Conservation (phyloP, 371 early-diverging fungal species). For the Blastocladiella emersonii region DNA sequence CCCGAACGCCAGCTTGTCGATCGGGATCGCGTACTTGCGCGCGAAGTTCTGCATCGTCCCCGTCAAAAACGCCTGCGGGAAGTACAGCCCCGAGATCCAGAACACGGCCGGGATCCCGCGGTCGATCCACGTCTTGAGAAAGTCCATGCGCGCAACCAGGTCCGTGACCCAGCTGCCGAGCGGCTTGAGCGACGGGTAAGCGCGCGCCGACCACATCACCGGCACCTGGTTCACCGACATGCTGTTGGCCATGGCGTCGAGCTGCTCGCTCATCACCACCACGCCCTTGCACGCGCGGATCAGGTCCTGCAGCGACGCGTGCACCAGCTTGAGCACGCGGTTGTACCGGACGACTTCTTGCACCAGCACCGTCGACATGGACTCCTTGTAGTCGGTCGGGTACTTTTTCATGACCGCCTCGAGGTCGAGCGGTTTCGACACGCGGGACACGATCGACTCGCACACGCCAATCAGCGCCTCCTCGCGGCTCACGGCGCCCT, state of each 20-base stretch:
- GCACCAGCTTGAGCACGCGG: constrained; percentile 26
- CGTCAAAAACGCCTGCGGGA: constrained; percentile 44
- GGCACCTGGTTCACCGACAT: constrained; percentile 39
- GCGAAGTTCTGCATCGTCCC: constrained; percentile 34
- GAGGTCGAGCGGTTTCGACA: constrained; percentile 30
- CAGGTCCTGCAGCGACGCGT: constrained; percentile 28
- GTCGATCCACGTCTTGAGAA: constrained; percentile 38
- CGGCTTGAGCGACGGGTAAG: constrained; percentile 43
- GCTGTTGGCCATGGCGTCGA: constrained; percentile 34
- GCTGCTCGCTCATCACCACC: constrained; percentile 37
- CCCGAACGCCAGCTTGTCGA: constrained; percentile 32
- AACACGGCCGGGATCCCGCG: constrained; percentile 34
- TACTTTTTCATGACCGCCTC: constrained; percentile 27
- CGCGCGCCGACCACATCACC: constrained; percentile 28
- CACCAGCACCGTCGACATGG: constrained; percentile 39
- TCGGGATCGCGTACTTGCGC: constrained; percentile 34
- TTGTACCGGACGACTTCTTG: constrained; percentile 45
- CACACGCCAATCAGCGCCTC: constrained; percentile 28
- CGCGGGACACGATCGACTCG: constrained; percentile 18
- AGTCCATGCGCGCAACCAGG: constrained; percentile 29
- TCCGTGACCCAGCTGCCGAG: constrained; percentile 34
- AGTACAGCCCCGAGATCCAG: constrained; percentile 44
- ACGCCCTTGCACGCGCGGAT: constrained; percentile 34
- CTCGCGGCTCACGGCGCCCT: constrained; percentile 20
- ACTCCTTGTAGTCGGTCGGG: constrained; percentile 37